phyloP scores from a whole-genome alignment of 2,329 filamentous ascomycete species.

The Xylaria sp. region DNA sequence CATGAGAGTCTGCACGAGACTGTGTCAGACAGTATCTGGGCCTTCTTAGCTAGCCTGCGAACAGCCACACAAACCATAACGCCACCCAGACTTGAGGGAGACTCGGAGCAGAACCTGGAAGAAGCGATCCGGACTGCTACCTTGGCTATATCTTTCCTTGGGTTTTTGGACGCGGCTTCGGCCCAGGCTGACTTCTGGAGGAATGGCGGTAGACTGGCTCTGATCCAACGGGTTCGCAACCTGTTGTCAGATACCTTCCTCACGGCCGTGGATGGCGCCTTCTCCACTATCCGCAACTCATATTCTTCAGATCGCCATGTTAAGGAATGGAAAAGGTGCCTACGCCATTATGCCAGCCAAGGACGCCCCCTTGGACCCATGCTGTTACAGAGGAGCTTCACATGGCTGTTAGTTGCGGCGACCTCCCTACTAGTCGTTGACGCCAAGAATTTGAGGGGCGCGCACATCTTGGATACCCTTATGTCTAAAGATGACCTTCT shows the following conservation, averaged over 20 bases:
- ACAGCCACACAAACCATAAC: conserved; percentile 68
- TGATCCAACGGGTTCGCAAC: conserved; percentile 77
- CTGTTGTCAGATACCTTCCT: conserved; percentile 88
- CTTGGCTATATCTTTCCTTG: conserved; percentile 85
- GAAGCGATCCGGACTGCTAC: conserved; percentile 77
- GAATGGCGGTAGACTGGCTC: conserved; percentile 74
- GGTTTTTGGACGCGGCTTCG: conserved; percentile 86
- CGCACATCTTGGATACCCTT: conserved; percentile 79
- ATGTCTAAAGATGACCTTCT: conserved; percentile 67
- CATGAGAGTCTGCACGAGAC: conserved; percentile 75
- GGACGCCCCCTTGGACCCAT: conserved; percentile 89
- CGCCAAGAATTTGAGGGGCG: conserved; percentile 66
- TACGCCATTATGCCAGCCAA: conserved; percentile 82
- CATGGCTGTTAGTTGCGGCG: conserved; percentile 82
- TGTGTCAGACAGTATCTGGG: conserved; percentile 73
- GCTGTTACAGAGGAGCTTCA: conserved; percentile 88
- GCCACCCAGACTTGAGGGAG: conserved; percentile 64
- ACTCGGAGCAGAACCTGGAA: conserved; percentile 69
- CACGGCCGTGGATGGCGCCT: conserved; percentile 85
- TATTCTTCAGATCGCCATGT: conserved; percentile 72
- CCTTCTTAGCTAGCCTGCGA: conserved; percentile 78
- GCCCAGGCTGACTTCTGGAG: conserved; percentile 85
- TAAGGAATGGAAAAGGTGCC: conserved; percentile 88
- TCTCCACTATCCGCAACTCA: conserved; percentile 89
- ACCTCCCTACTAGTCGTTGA: conserved; percentile 79